phyloP scores from a whole-genome alignment of 164 flowering plant genomes.

The Cinnamomum chago region DNA sequence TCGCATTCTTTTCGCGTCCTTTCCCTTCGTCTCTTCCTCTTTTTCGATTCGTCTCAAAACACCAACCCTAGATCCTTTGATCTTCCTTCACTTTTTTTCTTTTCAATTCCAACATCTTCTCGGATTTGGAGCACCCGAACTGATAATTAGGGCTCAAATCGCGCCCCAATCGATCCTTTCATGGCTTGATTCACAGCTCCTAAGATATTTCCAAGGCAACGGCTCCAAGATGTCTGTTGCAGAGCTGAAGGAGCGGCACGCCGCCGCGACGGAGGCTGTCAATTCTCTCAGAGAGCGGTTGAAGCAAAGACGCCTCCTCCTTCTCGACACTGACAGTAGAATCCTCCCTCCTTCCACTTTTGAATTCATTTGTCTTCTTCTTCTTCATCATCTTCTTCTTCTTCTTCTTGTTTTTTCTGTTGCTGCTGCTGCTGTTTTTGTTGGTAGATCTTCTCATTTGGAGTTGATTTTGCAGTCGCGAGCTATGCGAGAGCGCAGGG shows the following conservation, averaged over 20 bases:
- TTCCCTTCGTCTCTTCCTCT: not conserved
- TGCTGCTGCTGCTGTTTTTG: conserved; percentile 1
- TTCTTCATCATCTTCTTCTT: no score
- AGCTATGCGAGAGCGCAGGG: conserved; percentile 66
- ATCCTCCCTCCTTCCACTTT: not conserved
- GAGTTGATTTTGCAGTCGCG: conserved; percentile 48
- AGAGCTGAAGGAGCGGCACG: conserved; percentile 78
- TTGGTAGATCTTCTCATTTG: not conserved
- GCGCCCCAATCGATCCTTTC: conserved; percentile 1
- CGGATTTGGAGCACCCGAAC: not conserved
- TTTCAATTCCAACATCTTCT: not conserved
- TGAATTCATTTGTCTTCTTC: no score
- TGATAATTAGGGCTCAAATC: not conserved
- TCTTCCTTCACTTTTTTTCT: not conserved
- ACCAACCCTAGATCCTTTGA: not conserved
- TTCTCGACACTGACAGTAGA: conserved; percentile 84
- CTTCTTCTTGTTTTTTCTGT: not conserved
- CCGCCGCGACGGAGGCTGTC: conserved; percentile 58
- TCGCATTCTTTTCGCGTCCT: not conserved
- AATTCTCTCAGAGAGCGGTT: conserved; percentile 61
- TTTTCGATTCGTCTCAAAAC: not conserved
- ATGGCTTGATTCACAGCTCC: not conserved
- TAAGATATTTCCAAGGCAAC: not conserved
- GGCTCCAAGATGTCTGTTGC: conserved; percentile 54
- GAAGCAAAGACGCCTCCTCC: conserved; percentile 64